Conservation (phyloP, 139 green algal genomes). For the Nannochloris sp. region DNA sequence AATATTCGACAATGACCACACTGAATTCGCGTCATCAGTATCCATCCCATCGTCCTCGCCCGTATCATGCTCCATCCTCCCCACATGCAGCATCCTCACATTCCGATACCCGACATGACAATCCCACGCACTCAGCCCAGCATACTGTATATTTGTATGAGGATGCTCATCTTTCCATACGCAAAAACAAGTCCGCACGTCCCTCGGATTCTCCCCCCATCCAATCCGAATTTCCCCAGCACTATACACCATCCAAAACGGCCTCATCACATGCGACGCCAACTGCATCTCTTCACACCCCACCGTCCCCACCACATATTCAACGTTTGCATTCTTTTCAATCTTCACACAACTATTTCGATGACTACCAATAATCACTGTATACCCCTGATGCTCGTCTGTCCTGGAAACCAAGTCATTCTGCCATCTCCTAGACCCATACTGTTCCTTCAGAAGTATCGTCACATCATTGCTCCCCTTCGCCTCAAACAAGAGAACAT, state of each 20-base stretch:
- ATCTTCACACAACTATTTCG: conserved; percentile 74
- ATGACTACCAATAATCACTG: conserved; percentile 77
- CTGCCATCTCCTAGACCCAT: conserved; percentile 63
- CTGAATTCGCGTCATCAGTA: background rate
- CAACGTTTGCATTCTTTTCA: conserved; percentile 59
- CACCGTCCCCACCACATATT: conserved; percentile 18
- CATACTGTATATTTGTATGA: conserved; percentile 13
- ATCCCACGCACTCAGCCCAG: conserved; percentile 80
- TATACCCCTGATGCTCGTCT: conserved; percentile 59
- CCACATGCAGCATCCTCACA: conserved; percentile 19
- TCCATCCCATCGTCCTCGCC: background rate
- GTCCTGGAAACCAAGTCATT: conserved; percentile 13
- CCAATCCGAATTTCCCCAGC: conserved; percentile 47
- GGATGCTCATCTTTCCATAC: conserved; percentile 48
- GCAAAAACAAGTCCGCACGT: conserved; percentile 9
- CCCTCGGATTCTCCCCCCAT: conserved; percentile 24
- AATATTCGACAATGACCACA: background rate
- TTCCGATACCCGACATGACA: conserved; percentile 66
- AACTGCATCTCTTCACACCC: conserved; percentile 17
- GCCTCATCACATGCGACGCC: conserved; percentile 18
- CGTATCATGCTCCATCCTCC: background rate
- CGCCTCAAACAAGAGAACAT: conserved; percentile 59
- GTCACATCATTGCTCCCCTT: conserved; percentile 72
- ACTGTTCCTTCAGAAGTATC: conserved; percentile 59
- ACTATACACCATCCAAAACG: conserved; percentile 57